Base-by-base conservation (phyloP, 164 flowering plant species). In the Berberis thunbergii region DNA sequence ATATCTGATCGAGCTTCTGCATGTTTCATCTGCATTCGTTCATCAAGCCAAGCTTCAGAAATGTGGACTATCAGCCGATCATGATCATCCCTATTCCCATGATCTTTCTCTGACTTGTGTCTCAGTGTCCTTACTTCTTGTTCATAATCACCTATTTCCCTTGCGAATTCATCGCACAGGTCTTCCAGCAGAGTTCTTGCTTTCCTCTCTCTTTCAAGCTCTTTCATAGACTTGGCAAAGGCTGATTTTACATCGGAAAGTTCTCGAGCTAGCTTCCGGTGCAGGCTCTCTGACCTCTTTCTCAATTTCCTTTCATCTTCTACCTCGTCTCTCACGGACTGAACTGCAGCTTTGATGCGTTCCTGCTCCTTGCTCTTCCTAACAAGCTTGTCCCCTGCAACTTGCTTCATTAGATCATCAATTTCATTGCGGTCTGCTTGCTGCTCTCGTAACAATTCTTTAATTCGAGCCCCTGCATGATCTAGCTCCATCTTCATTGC, bases 31-130 rank as follows among this genome's bases (percentile, higher is more conserved):
- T 87, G 97, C 70, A 75, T 75, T 55, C 97, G 79, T 68, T 82
- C 96, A 75, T 93, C 97, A 63, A 93, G 80, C 98, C 98, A 93
- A 4, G 94, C 78, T 76, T 93, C 96, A 42, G 98, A 81, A 48
- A 87, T 74, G 70, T 86, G 97, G 49, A 90, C 81, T 64, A 90
- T 69, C 62, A 86, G 54, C 12, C 84, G 59, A 65, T 88, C 83
- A 41, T 50, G 65, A 54, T 61, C 70, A 13, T 73, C 83, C 64
- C 66, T 66, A 50, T 60, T 72, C 48, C 65, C 60, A 64, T 68
- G 73, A 54, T 79, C 86, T 49, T 73, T 77, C 56, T 75, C 76
- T 5, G 67, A 45, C 60, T 64, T 80, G 13, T 83, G 79, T 65
- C 70, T 86, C 54, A 83, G 4, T 7, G 70, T 54, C 42, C 84